Conservation (phyloP, 306 rosid species). For the Hylodesmum podocarpum region DNA sequence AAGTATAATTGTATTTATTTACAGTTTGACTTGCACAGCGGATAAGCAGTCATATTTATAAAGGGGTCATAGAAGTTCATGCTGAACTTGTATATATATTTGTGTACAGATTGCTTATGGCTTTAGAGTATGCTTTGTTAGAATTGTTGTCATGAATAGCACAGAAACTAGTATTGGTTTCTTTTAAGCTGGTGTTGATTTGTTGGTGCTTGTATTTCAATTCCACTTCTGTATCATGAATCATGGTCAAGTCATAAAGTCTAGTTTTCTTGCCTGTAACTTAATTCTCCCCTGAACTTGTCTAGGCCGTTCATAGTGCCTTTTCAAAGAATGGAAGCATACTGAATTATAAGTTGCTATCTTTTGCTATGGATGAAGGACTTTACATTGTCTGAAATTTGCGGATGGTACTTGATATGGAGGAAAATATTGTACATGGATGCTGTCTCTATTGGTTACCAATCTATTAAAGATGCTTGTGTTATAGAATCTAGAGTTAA, state of each 20-base stretch:
- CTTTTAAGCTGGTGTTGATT: conserved; percentile 18
- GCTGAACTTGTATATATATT: conserved; percentile 40
- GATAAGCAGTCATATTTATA: conserved; percentile 43
- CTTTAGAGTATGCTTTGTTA: conserved; percentile 24
- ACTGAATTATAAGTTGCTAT: background rate
- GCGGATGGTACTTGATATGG: background rate
- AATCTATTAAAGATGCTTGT: background rate
- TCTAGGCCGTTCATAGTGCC: background rate
- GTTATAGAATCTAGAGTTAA: background rate
- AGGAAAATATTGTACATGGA: background rate
- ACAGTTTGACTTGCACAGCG: conserved; percentile 45
- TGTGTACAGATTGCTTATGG: conserved; percentile 37
- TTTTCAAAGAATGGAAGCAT: background rate
- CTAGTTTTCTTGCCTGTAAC: background rate
- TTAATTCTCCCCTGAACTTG: background rate
- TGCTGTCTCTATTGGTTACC: background rate
- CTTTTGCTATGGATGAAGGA: background rate
- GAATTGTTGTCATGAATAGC: conserved; percentile 27
- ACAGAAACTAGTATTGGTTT: conserved; percentile 17
- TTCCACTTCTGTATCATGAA: conserved; percentile 18
- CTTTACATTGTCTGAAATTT: background rate
- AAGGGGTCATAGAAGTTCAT: conserved; percentile 19
- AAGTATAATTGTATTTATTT: conserved; percentile 37
- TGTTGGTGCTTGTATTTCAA: background rate
- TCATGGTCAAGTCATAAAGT: background rate